Percentiles rank a stretch among this genome's conserved stretches.
Evolutionary conservation across 768 basidiomycete species (phyloP).

Genomic region (Russula griseocarnosa): DNA sequence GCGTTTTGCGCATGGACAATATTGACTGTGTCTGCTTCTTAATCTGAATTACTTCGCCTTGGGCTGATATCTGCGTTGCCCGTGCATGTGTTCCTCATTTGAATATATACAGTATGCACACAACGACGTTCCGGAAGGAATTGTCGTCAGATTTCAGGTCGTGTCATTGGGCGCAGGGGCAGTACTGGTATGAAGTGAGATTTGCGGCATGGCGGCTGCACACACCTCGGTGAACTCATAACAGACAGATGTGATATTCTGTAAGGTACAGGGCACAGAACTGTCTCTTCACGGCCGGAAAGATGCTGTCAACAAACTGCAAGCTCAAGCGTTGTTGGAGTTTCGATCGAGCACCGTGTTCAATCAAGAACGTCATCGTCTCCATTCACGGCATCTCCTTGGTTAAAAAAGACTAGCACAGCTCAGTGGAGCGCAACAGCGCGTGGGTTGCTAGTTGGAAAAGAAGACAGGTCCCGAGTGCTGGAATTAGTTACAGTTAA

Average conservation of each 20-base stretch:
- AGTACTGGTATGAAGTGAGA: neutral
- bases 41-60: neutral
- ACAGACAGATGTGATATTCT: neutral
- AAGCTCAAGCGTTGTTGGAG: neutral
- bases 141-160: neutral
- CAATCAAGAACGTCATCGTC: neutral
- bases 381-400: neutral
- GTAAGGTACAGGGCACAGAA: neutral
- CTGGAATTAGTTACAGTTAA: neutral
- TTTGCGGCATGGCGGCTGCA: neutral
- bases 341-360: conserved; percentile 14
- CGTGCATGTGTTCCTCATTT: neutral
- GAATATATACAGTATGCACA: neutral
- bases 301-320: neutral
- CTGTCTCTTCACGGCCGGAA: conserved; percentile 1
- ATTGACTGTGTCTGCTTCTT: neutral
- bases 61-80: neutral
- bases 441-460: neutral
- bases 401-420: neutral
- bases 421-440: neutral
- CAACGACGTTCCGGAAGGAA: neutral
- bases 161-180: neutral
- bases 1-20: neutral
- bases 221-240: neutral
- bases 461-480: neutral